Conservation (phyloP, 169 alveolate genomes). For the Plasmodium inui region DNA sequence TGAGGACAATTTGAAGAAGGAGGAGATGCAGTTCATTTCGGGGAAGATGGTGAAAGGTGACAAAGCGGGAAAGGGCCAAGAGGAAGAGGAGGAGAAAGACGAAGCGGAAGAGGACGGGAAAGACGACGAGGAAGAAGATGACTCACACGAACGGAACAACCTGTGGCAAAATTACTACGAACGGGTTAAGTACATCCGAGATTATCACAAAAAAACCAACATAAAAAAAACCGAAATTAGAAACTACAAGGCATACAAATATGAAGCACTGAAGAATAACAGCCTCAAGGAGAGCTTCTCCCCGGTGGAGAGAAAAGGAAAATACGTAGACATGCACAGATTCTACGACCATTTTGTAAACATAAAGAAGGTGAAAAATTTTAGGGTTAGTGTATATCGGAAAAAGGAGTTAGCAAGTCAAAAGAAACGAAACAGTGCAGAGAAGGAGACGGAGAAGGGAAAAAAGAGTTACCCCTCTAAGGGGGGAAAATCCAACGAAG, state of each 20-base stretch:
- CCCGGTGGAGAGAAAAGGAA: slow-evolving; percentile 88
- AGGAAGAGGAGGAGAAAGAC: too few species aligned
- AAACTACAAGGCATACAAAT: slow-evolving; percentile 75
- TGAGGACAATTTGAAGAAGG: slow-evolving; percentile 70
- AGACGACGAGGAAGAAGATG: slow-evolving; percentile 29
- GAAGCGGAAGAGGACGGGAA: background rate
- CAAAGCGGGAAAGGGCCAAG: background rate
- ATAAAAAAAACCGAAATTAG: slow-evolving; percentile 70
- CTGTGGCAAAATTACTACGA: slow-evolving; percentile 87
- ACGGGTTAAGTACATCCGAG: slow-evolving; percentile 80
- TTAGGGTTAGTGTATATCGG: slow-evolving; percentile 66
- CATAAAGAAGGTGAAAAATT: slow-evolving; percentile 80
- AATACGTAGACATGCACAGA: slow-evolving; percentile 81
- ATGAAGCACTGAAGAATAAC: slow-evolving; percentile 77
- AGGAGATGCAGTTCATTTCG: slow-evolving; percentile 70
- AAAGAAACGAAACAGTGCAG: slow-evolving; percentile 16
- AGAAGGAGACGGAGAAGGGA: slow-evolving; percentile 7
- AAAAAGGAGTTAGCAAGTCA: slow-evolving; percentile 58
- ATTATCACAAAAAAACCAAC: slow-evolving; percentile 78
- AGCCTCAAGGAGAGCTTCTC: slow-evolving; percentile 80
- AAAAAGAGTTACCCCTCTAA: background rate
- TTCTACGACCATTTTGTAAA: slow-evolving; percentile 83
- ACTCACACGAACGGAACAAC: slow-evolving; percentile 6
- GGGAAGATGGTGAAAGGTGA: slow-evolving; percentile 73
- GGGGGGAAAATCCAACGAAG: slow-evolving; percentile 31